Base-by-base conservation (phyloP, 2,329 filamentous ascomycete genomes). In the Verruconis gallopava region DNA sequence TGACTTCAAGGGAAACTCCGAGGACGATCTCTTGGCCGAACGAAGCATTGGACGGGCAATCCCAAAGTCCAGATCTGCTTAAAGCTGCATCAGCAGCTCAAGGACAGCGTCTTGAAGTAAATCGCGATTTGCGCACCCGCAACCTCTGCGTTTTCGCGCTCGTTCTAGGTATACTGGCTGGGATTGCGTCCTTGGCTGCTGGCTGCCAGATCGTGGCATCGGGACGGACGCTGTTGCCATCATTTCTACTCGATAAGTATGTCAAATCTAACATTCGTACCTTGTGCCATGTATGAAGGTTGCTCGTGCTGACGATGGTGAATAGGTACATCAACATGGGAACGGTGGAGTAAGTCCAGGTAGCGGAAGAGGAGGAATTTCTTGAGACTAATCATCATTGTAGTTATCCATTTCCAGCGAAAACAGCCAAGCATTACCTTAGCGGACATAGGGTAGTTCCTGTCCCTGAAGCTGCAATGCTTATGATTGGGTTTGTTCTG, bases 391-490 rank as follows among this genome's bases (percentile, higher is more conserved):
- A 13, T 30, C 11, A 13, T 13, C 11, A 30, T 13, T 11, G 25
- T 11, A n/a, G n/a, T n/a, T 42, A 36, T 21, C 30, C 39, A 4
- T 42, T 42, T 21, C 39, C 28, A 4, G 11, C 11, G 15, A 21
- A 35, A 21, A 36, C 39, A 9, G 18, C 38, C n/a, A 41, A 25
- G 20, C 25, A 42, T 19, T 42, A 36, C 21, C 15, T 42, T n/a
- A 22, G 3, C 11, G 40, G 40, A 9, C 40, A 43, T n/a, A 14
- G 34, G 6, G 21, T 30, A 5, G 37, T 37, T 9, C 3, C 4
- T 17, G 22, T 43, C 21, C 40, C 40, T 14, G 18, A 37, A 17
- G 33, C 21, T 13, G 40, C 34, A 13, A 36, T 43, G 3, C 11
- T 43, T 6, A 28, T 36, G 11, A 21, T 36, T n/a, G 20, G 25